Evolutionary conservation across 2,329 filamentous ascomycete species (phyloP), one percentile per base, ranked within the genome.

Genomic region (Eurotiales sp.): DNA sequence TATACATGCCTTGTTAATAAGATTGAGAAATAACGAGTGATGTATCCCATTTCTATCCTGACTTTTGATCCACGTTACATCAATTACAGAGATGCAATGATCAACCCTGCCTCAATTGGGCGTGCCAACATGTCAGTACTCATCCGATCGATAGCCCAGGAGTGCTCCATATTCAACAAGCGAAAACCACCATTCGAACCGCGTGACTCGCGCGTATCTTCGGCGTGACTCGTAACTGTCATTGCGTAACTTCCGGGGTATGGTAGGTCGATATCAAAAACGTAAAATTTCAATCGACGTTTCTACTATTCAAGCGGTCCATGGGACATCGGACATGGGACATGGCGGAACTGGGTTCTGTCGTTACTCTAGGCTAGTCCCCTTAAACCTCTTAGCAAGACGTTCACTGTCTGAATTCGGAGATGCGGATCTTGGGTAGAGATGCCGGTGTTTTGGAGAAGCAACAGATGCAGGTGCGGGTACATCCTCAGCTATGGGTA

Each of bases 371-470:
- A 81, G 68, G 71, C 76, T 81, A 81, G 80, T 76, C 74, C 78
- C 77, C 77, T 82, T 82, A 63, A 83, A 77, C 73, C 79, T 77
- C 75, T 83, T 83, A 83, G 80, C 79, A 79, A 83, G 75, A 62
- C 78, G 76, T 71, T 78, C 78, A 73, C 76, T 75, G 68, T 78
- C 76, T 61, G 72, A 72, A 56, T 65, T 67, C 58, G 67, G 70
- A 70, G 72, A 67, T 53, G 64, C 65, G 59, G 65, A 60, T 55
- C 63, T 65, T 48, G 61, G 59, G 57, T 58, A 62, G 57, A 63
- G 60, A 56, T 69, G 60, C 59, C 58, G 61, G 58, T 64, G 66
- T 58, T 65, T 68, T 56, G 65, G 59, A 56, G 64, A 59, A 56
- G 63, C 58, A 54, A 63, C 58, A 59, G 61, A 61, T 56, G 58